Evolutionary conservation across 305 asterid genomes (phyloP), one percentile per base, ranked within the genome.

Genomic region (Fraxinus sp.): DNA sequence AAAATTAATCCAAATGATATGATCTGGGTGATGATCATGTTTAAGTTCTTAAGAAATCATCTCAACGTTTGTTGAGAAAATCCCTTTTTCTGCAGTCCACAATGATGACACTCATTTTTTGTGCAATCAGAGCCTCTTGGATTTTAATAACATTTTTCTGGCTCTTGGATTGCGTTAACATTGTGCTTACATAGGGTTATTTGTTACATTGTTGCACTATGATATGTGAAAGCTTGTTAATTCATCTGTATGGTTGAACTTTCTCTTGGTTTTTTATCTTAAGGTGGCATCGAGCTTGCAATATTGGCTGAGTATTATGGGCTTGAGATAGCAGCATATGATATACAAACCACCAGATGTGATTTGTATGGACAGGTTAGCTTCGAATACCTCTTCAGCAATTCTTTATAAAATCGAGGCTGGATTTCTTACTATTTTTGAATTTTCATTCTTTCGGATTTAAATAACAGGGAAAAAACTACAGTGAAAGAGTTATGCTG

Each of bases 251-350:
- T 26, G 68, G 24, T 64, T 84, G 18, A 78, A 74, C 73, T 77
- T 83, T 79, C 77, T 75, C 43, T 26, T 77, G 77, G 77, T 84
- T 77, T 77, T 68, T 32, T 72, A 74, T 79, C 77, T 85, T 57
- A 83, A 96, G 99, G 99, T 87, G 99, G 97, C 36, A 96, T 96
- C 74, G 99, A 96, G 90, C 95, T 96, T 68, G 90, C 98, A 62
- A 94, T 96, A 89, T 82, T 96, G 87, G 89, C 97, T 4, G 93
- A 94, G 24, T 86, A 86, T 80, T 96, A 91, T 80, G 93, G 92
- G 41, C 93, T 95, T 70, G 99, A 96, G 92, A 93, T 96, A 79
- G 98, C 97, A 52, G 99, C 98, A 66, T 96, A 93, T 82, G 99
- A 94, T 87, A 96, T 94, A 78, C 99, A 96, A 84, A 96, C 97